phyloP scores from a whole-genome alignment of 1,139 yeast genomes.

The Hansenula sp. region DNA sequence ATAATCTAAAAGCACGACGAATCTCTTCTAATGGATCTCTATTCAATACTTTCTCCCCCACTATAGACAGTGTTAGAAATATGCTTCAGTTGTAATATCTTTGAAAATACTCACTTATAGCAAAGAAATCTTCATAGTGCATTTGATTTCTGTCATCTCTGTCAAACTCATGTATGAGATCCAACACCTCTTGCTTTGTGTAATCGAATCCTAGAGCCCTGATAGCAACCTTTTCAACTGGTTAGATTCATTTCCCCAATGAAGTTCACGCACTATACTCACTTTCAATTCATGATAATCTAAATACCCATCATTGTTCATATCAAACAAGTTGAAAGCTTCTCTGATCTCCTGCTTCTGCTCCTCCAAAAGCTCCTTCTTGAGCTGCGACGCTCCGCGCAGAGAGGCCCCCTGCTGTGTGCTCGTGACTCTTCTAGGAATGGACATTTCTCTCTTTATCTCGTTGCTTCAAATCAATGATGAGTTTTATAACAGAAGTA shows the following conservation, averaged over 20 bases:
- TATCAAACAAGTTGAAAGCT: constrained; percentile 89
- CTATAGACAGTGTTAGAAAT: constrained; percentile 4
- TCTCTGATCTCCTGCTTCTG: constrained; percentile 91
- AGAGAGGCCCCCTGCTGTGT: not conserved
- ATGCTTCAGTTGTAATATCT: not conserved
- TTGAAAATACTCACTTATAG: constrained; percentile 46
- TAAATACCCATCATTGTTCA: constrained; percentile 84
- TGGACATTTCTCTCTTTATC: not conserved
- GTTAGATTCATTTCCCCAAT: not conserved
- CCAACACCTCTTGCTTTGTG: constrained; percentile 73
- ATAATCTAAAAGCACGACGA: constrained; percentile 80
- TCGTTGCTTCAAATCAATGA: not conserved
- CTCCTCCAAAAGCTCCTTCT: constrained; percentile 73
- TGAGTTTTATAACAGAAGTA: too few species aligned
- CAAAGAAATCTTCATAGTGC: constrained; percentile 76
- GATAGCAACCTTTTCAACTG: constrained; percentile 55
- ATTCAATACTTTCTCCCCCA: constrained; percentile 36
- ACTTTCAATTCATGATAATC: constrained; percentile 89
- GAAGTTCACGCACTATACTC: constrained; percentile 2
- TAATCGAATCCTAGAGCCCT: constrained; percentile 92
- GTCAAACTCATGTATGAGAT: constrained; percentile 78
- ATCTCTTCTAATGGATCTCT: constrained; percentile 95
- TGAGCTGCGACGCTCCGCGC: constrained; percentile 27
- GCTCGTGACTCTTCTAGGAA: not conserved
- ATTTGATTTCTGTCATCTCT: constrained; percentile 70